Evolutionary conservation across 2,329 filamentous ascomycete species (phyloP).

Genomic region (Parastagonospora nodorum): DNA sequence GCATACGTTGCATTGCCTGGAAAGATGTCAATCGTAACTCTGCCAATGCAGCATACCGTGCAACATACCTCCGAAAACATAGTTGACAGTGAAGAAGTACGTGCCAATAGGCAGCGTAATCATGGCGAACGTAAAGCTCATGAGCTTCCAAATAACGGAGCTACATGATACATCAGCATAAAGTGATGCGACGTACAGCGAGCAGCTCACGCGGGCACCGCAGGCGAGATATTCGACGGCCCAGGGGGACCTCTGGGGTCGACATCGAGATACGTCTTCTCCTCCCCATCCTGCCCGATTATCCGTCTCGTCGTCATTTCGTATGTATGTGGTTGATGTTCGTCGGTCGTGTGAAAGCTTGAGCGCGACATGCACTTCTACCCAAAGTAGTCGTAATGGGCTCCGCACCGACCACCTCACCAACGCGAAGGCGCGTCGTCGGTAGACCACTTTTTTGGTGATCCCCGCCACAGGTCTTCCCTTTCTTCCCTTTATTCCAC

Average conservation of each 20-base stretch:
- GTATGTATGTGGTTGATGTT: background rate
- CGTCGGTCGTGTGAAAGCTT: background rate
- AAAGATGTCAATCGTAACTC: conserved; percentile 3
- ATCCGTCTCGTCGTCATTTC: conserved; percentile 73
- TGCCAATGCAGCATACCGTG: background rate
- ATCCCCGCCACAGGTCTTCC: conserved; percentile 12
- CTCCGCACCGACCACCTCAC: background rate
- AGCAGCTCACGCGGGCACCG: conserved; percentile 74
- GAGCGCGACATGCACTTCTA: background rate
- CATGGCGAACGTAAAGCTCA: conserved; percentile 92
- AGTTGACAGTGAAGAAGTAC: conserved; percentile 82
- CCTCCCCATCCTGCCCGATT: conserved; percentile 64
- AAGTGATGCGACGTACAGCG: background rate
- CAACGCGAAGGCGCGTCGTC: conserved; percentile 9
- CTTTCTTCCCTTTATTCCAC: conserved; percentile 10
- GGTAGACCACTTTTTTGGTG: conserved; percentile 15
- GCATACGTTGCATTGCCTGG: conserved; percentile 87
- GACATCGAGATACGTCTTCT: conserved; percentile 66
- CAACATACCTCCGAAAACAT: conserved; percentile 74
- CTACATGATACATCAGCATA: conserved; percentile 49
- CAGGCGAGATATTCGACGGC: conserved; percentile 77
- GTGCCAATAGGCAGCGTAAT: conserved; percentile 82
- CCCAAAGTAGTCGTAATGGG: background rate
- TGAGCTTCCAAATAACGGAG: conserved; percentile 85
- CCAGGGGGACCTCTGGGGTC: conserved; percentile 38